Base-by-base conservation (phyloP, 805 yeast species). In the Kuraishia piskuri region DNA sequence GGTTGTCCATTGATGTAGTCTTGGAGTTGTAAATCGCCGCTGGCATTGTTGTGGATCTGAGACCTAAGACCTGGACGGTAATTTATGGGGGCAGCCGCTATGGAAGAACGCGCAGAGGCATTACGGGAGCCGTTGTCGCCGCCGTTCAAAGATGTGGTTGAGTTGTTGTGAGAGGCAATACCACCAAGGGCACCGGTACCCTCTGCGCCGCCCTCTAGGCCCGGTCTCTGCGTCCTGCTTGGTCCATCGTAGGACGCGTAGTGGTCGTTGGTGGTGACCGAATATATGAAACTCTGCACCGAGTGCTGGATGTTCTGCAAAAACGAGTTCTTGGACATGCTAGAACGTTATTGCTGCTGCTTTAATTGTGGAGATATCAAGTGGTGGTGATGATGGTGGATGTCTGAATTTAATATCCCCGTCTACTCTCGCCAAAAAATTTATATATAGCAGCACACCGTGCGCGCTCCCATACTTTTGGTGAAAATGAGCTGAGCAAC, bases 1-100 rank as follows among this genome's bases (percentile, higher is more conserved):
- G 80, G 78, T 56, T 69, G 76, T 1, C 82, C 82, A 44, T 71
- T 61, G 17, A 67, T 61, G 51, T 70, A 63, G 59, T 65, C 68
- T 61, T 73, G 68, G 67, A 75, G 54, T 60, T 74, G 69, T 23
- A 87, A 84, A 50, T 95, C 96, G 48, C 82, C 86, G 24, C 71
- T 73, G 55, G 68, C 56, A 61, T 49, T 65, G 66, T 19, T 61
- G 58, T 37, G 64, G 61, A 65, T 44, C 59, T 71, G 60, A 58
- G 77, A 53, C 65, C 76, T 56, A 64, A 71, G 55, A 58, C 77
- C 67, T 46, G 73, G 63, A 58, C 76, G 63, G 53, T 76, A 78
- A 47, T 73, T 70, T 40, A 74, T 74, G 6, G 78, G 73, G 12
- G 70, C 61, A 49, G 69, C 69, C 21, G 76, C 68, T 21, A 66